Conservation (phyloP, 108 stramenopile genomes). For the Pseudonitzschia delicatissima region DNA sequence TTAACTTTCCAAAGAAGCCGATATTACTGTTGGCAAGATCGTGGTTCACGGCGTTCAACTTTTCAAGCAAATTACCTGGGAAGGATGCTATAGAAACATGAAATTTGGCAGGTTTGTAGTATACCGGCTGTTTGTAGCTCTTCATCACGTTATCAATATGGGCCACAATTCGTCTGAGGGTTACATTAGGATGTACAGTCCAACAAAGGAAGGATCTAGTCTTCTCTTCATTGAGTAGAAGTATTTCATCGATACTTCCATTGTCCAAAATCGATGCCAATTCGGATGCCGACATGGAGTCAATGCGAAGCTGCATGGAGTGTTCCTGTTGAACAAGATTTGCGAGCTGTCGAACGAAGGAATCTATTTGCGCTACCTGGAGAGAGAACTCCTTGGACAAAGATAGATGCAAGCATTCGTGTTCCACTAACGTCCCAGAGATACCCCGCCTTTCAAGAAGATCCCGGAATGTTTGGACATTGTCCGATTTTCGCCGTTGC, state of each 20-base stretch:
- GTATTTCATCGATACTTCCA: background rate
- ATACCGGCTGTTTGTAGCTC: slow-evolving; percentile 27
- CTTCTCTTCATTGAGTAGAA: slow-evolving; percentile 45
- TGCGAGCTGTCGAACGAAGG: slow-evolving; percentile 31
- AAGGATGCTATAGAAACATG: slow-evolving; percentile 44
- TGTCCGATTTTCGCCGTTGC: background rate
- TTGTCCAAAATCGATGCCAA: background rate
- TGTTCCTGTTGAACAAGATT: slow-evolving; percentile 13
- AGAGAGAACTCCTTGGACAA: slow-evolving; percentile 44
- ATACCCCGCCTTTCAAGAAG: slow-evolving; percentile 22
- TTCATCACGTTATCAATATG: slow-evolving; percentile 37
- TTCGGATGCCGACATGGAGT: background rate
- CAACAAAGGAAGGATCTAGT: slow-evolving; percentile 43
- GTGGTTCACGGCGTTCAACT: background rate
- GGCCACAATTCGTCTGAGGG: slow-evolving; percentile 22
- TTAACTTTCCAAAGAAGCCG: background rate
- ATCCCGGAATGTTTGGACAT: slow-evolving; percentile 8
- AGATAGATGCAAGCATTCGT: slow-evolving; percentile 33
- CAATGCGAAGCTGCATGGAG: background rate
- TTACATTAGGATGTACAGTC: slow-evolving; percentile 22
- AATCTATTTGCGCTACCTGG: slow-evolving; percentile 29
- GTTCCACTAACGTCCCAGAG: slow-evolving; percentile 26
- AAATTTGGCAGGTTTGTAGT: slow-evolving; percentile 42
- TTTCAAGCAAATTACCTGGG: slow-evolving; percentile 28
- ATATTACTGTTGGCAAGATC: background rate